Conservation (phyloP, 257 asterid genomes). For the Vinca minor region DNA sequence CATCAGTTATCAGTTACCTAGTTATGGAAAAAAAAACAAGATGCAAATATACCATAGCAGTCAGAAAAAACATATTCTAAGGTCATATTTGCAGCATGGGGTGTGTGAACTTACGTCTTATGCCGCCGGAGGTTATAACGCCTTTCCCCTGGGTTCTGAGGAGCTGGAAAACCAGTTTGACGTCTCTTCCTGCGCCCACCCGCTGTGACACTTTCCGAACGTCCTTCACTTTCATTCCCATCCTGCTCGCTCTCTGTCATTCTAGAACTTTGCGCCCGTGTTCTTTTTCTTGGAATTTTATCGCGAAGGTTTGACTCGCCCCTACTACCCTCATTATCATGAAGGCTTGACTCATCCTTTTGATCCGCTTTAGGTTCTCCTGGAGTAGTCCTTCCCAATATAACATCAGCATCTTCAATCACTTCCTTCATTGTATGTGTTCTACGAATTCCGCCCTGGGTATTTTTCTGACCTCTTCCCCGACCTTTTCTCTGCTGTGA, state of each 20-base stretch:
- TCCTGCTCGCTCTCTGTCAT: slow-evolving; percentile 41
- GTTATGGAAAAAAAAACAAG: background rate
- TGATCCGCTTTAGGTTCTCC: slow-evolving; percentile 25
- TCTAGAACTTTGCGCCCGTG: slow-evolving; percentile 47
- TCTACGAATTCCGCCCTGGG: slow-evolving; percentile 36
- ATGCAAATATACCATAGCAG: background rate
- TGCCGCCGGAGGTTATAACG: slow-evolving; percentile 74
- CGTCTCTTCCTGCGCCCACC: slow-evolving; percentile 76
- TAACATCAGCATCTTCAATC: slow-evolving; percentile 62
- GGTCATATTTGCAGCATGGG: background rate
- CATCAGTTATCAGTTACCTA: background rate
- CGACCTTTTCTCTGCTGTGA: slow-evolving; percentile 33
- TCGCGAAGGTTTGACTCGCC: slow-evolving; percentile 42
- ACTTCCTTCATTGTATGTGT: slow-evolving; percentile 49
- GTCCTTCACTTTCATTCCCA: slow-evolving; percentile 56
- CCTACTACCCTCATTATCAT: slow-evolving; percentile 37
- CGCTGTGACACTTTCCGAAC: slow-evolving; percentile 51
- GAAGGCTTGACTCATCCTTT: slow-evolving; percentile 26
- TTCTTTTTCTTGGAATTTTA: slow-evolving; percentile 28
- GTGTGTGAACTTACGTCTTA: slow-evolving; percentile 35
- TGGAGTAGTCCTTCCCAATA: slow-evolving; percentile 33
- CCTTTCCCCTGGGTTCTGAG: slow-evolving; percentile 38
- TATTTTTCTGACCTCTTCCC: slow-evolving; percentile 32
- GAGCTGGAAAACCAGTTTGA: slow-evolving; percentile 40
- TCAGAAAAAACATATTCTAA: background rate